These are phyloP conservation scores for Euphorbia celastroides DNA, from an alignment of 441 rosid genomes.

Conservation along the genomic window DNA sequence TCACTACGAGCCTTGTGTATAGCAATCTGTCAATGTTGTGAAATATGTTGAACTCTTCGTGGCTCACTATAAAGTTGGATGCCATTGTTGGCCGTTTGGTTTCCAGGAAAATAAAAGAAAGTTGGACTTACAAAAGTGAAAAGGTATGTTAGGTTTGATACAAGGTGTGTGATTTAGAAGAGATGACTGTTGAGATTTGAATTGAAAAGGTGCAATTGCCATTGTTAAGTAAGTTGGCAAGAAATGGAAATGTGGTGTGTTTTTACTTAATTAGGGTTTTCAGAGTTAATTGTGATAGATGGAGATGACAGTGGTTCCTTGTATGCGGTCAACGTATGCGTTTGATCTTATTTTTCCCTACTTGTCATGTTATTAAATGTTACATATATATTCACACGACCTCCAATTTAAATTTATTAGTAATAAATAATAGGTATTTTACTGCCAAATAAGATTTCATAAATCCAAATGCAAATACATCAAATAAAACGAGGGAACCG, in stretches of 20 bases:
- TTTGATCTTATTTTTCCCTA: neutral
- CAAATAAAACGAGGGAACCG: no score
- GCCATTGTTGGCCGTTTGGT: neutral
- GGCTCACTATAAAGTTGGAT: slow-evolving; percentile 10
- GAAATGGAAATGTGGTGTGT: slow-evolving; percentile 4
- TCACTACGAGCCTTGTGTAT: slow-evolving; percentile 38
- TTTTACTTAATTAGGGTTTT: slow-evolving; percentile 11
- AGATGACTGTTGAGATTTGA: slow-evolving; percentile 11
- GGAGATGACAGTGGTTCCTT: neutral
- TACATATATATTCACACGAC: neutral
- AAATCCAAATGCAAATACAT: no score
- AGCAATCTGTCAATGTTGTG: slow-evolving; percentile 46
- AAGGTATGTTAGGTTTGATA: neutral
- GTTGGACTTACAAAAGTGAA: neutral
- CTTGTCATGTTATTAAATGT: neutral
- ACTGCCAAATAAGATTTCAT: no score
- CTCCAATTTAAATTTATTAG: no score
- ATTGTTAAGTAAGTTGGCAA: neutral
- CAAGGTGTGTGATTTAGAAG: neutral
- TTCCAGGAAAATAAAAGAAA: neutral
- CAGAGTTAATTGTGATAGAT: neutral
- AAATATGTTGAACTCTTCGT: slow-evolving; percentile 38
- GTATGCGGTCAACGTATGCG: neutral
- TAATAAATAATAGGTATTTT: no score
- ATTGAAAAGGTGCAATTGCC: slow-evolving; percentile 10